phyloP scores from a whole-genome alignment of 305 asterid species.

The Solanum hybrid region DNA sequence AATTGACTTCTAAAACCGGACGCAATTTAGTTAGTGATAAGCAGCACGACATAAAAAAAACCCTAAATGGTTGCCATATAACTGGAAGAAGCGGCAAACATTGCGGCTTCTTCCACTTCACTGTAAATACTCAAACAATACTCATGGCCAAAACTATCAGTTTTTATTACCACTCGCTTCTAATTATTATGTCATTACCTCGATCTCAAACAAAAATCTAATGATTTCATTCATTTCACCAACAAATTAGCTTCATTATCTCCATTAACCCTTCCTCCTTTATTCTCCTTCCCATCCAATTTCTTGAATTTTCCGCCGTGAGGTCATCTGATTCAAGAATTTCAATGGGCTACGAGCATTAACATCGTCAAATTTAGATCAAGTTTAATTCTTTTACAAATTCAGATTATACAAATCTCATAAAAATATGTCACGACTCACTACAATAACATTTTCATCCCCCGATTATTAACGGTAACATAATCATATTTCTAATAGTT shows the following conservation, averaged over 20 bases:
- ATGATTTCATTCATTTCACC: background rate
- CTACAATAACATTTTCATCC: background rate
- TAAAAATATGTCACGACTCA: background rate
- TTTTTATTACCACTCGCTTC: background rate
- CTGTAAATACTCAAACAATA: background rate
- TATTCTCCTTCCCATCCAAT: conserved; percentile 58
- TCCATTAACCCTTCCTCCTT: conserved; percentile 25
- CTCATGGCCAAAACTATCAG: background rate
- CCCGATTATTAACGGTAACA: background rate
- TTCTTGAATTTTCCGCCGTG: conserved; percentile 50
- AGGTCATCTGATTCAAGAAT: conserved; percentile 47
- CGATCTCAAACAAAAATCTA: background rate
- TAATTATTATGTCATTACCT: background rate
- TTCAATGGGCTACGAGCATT: conserved; percentile 47
- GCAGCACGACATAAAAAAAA: background rate
- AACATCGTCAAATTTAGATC: conserved; percentile 16
- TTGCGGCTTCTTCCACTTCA: background rate
- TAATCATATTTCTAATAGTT: background rate
- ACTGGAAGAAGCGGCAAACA: background rate
- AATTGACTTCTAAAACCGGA: background rate
- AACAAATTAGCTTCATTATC: conserved; percentile 1
- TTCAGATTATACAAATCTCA: background rate
- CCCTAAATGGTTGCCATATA: background rate
- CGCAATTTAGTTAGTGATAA: background rate
- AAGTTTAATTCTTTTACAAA: background rate